Conservation (phyloP, 2,329 filamentous ascomycete genomes). For the Aureobasidium namibiae region DNA sequence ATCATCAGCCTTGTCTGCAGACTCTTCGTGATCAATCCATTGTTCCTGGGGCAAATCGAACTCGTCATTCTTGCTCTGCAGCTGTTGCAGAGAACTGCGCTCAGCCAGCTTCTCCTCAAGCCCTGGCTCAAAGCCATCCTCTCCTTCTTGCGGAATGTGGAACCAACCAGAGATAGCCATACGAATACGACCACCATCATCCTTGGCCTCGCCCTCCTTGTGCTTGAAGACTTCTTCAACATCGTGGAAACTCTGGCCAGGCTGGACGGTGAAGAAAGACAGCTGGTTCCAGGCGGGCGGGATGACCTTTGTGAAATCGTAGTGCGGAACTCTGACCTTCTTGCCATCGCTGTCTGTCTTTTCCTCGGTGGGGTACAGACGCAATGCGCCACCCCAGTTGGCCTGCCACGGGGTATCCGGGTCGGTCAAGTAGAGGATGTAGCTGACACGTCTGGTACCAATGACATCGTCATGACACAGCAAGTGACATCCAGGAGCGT, state of each 20-base stretch:
- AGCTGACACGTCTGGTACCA: constrained; percentile 89
- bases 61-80: constrained; percentile 83
- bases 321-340: constrained; percentile 68
- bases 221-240: constrained; percentile 91
- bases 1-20: constrained; percentile 67
- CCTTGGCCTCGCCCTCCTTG: constrained; percentile 48
- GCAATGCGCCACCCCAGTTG: constrained; percentile 86
- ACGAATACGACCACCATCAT: constrained; percentile 68
- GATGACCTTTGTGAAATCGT: constrained; percentile 73
- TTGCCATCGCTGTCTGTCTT: constrained; percentile 56
- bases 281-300: constrained; percentile 96
- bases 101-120: constrained; percentile 81
- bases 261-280: constrained; percentile 95
- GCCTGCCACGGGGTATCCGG: constrained; percentile 84
- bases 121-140: constrained; percentile 83
- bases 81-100: constrained; percentile 83
- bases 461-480: constrained; percentile 98
- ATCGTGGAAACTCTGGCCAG: constrained; percentile 97
- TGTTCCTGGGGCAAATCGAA: constrained; percentile 71
- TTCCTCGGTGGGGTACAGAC: constrained; percentile 69
- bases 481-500: constrained; percentile 90
- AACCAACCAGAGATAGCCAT: constrained; percentile 99
- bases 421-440: constrained; percentile 92
- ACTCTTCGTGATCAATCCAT: constrained; percentile 36
- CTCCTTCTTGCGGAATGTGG: constrained; percentile 90